Base-by-base conservation (phyloP, 352 stramenopile genomes). In the Paralagenidium karlingii region DNA sequence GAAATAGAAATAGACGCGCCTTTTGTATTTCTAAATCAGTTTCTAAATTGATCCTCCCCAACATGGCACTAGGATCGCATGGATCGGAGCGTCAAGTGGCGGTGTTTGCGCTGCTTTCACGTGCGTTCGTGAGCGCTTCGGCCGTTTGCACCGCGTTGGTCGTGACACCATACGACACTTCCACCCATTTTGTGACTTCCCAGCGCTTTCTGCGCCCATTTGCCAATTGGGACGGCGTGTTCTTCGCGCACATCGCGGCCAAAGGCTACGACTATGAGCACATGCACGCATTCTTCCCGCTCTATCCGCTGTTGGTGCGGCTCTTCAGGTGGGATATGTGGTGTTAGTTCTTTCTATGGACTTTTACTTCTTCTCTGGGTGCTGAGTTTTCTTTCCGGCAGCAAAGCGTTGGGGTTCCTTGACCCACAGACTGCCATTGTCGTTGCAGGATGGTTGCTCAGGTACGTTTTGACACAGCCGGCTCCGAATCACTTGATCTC, bases 161-260 rank as follows among this genome's bases (percentile, higher is more conserved):
- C 13, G 58, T 83, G 19, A 60, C 49, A 10, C 70, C 76, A 0
- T 87, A 86, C 24, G 73, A 90, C 45, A 82, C 70, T 15, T 90
- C 76, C 20, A 51, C 60, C 3, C 66, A 60, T 11, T 49, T 74
- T 5, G 47, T 53, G 19, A 31, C 49, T 2, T 34, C 33, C 13
- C 32, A 21, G 8, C 26, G 22, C 10, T 62, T 53, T 5, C 34
- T 52, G 6, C 53, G 86, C 37, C 45, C 53, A 15, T 60, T 89
- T 25, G 68, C 57, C 29, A 84, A 84, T 47, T 94, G 82, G 82
- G 82, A 93, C 54, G 82, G 71, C 39, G 80, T 87, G 38, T 92
- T 80, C 53, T 92, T 71, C 42, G 44, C 61, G 11, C 57, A 68
- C 50, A 91, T 94, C 33, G 82, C 77, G 3, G 40, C 42, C 12